Evolutionary conservation across 495 filamentous ascomycete genomes (phyloP), one percentile per base, ranked within the genome.

Genomic region (Sordaria brevicollis): DNA sequence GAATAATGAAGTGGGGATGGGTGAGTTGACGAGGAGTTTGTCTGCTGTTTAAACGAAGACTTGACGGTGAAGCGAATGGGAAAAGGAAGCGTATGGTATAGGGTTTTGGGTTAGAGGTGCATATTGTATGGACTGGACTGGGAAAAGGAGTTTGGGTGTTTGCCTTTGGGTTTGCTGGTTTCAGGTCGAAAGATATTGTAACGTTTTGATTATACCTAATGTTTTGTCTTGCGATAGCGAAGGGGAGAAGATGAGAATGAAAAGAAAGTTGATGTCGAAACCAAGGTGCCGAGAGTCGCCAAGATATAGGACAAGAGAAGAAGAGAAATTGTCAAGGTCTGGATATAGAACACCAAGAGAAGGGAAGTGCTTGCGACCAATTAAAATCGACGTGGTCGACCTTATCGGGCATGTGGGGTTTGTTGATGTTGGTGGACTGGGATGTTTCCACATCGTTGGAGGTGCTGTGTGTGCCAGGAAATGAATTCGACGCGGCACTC

Each of bases 21-120:
- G 41, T 5, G 71, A 35, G 43, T 38, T 71, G 49, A 71, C 67
- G 49, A 71, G 67, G 38, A 73, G 71, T 41, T 62, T 75, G 21
- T 71, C 73, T 41, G 71, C 73, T 37, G 69, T 72, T 2, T 54
- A 25, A 54, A 43, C 17, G 3, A 43, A 8, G n/a, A 43, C 17
- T 5, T 39, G 13, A 39, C 15, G 37, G 39, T 43, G n/a, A 19
- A 19, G 7, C n/a, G 37, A 5, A n/a, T n/a, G 37, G 37, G 3
- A 17, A 17, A 38, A 9, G 11, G 37, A 11, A 17, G n/a, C 10
- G 39, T 19, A 8, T 13, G 5, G 39, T 19, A 8, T 13, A 7
- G 38, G 38, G 13, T 41, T n/a, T 7, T 8, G 35, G 35, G 35
- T 38, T 41, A 41, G 2, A n/a, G 19, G 8, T 49, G 21, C 49